These are phyloP conservation scores for Saccharomyces hybrid DNA, from an alignment of 1,139 yeast genomes.

Conservation along the genomic window DNA sequence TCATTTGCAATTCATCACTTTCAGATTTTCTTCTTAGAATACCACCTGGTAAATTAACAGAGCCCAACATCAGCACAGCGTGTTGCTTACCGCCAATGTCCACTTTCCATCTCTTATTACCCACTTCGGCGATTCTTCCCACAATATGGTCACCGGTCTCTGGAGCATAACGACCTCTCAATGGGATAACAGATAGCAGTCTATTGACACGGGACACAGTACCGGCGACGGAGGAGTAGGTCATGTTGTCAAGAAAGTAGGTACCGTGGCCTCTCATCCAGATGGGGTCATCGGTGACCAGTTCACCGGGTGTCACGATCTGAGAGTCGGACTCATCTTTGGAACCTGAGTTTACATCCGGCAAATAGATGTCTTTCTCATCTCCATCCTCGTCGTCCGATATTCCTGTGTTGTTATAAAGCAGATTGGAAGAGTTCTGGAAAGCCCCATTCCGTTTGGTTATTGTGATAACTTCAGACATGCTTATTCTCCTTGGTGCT, in stretches of 20 bases:
- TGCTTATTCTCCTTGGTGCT: conserved; percentile 3
- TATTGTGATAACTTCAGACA: conserved; percentile 29
- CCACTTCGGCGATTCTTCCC: conserved; percentile 92
- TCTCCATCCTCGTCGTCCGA: conserved; percentile 14
- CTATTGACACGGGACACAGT: conserved; percentile 79
- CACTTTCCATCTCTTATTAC: conserved; percentile 91
- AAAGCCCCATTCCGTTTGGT: conserved; percentile 25
- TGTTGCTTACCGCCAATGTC: conserved; percentile 92
- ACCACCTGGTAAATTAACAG: conserved; percentile 96
- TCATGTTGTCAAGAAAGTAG: conserved; percentile 57
- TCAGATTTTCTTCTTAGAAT: conserved; percentile 88
- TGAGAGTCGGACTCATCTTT: conserved; percentile 26
- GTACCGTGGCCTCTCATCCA: conserved; percentile 99
- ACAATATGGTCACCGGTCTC: conserved; percentile 95
- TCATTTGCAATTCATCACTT: conserved; percentile 93
- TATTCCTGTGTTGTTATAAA: conserved; percentile 13
- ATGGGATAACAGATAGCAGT: conserved; percentile 74
- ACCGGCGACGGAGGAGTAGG: conserved; percentile 92
- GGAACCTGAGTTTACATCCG: conserved; percentile 10
- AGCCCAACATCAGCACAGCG: conserved; percentile 86
- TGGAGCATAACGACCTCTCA: conserved; percentile 80
- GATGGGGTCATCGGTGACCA: conserved; percentile 86
- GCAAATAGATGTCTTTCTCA: conserved; percentile 19
- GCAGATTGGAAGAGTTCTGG: conserved; percentile 14
- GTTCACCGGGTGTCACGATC: conserved; percentile 92